phyloP scores from a whole-genome alignment of 2,329 filamentous ascomycete species.

The Raffaelea arxii region DNA sequence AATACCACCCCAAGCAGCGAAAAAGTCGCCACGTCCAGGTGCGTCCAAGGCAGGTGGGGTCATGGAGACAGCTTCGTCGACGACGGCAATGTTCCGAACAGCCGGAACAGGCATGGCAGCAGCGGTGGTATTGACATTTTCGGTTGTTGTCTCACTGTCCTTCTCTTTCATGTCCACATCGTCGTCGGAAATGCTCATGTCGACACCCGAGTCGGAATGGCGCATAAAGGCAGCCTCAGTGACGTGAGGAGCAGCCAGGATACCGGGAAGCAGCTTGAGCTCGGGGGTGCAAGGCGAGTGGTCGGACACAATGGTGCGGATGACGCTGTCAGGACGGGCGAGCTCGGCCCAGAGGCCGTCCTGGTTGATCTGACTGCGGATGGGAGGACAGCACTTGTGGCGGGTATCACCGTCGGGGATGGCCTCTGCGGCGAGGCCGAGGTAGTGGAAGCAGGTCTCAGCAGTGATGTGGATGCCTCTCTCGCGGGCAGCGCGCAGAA shows the following conservation, averaged over 20 bases:
- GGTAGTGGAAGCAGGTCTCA: slow-evolving; percentile 93
- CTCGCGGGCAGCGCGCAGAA: slow-evolving; percentile 65
- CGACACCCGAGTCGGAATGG: slow-evolving; percentile 44
- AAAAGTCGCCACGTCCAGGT: slow-evolving; percentile 63
- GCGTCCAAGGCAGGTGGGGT: neutral
- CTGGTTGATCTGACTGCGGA: slow-evolving; percentile 71
- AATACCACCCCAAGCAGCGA: slow-evolving; percentile 93
- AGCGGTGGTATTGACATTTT: no score
- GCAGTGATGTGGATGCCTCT: slow-evolving; percentile 76
- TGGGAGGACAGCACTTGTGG: slow-evolving; percentile 93
- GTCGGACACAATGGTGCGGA: slow-evolving; percentile 86
- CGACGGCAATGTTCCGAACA: neutral
- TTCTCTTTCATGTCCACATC: slow-evolving; percentile 17
- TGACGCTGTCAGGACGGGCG: slow-evolving; percentile 58
- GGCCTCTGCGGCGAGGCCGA: slow-evolving; percentile 72
- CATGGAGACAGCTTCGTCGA: slow-evolving; percentile 13
- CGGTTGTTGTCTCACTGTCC: no score
- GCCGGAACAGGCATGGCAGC: neutral
- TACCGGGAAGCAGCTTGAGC: slow-evolving; percentile 61
- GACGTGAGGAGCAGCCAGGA: slow-evolving; percentile 10
- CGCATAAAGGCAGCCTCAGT: slow-evolving; percentile 22
- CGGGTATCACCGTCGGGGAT: slow-evolving; percentile 78
- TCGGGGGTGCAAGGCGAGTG: slow-evolving; percentile 95
- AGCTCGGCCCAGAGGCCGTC: slow-evolving; percentile 84
- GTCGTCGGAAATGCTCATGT: slow-evolving; percentile 29